phyloP scores from a whole-genome alignment of 2,329 filamentous ascomycete species.

The Escovopsis weberi region DNA sequence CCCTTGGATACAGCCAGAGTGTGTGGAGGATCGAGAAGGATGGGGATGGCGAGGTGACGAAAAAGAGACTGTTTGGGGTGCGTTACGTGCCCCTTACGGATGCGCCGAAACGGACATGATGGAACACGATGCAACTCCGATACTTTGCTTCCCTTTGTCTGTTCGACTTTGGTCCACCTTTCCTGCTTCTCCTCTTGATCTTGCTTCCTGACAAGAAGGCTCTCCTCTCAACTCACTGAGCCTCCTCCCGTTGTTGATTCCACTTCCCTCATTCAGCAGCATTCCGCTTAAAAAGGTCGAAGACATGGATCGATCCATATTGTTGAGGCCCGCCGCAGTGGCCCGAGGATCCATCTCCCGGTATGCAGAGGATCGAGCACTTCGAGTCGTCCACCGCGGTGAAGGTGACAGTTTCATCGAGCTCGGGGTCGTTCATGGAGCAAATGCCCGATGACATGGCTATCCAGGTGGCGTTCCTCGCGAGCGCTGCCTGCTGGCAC shows the following conservation, averaged over 20 bases:
- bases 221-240: too few species aligned
- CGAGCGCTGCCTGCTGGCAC: slow-evolving; percentile 7
- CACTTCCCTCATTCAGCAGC: background rate
- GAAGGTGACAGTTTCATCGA: slow-evolving; percentile 1
- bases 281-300: too few species aligned
- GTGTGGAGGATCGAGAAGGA: slow-evolving; percentile 67
- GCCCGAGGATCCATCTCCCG: slow-evolving; percentile 7
- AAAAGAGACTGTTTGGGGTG: slow-evolving; percentile 52
- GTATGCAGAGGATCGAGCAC: slow-evolving; percentile 11
- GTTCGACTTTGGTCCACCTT: too few species aligned
- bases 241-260: background rate
- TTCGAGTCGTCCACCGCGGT: slow-evolving; percentile 8
- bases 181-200: too few species aligned
- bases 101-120: slow-evolving; percentile 29
- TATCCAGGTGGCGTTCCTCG: too few species aligned
- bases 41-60: slow-evolving; percentile 42
- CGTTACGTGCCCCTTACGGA: slow-evolving; percentile 67
- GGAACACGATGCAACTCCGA: background rate
- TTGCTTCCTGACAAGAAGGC: too few species aligned
- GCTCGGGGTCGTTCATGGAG: slow-evolving; percentile 2
- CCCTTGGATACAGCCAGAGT: slow-evolving; percentile 37
- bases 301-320: too few species aligned
- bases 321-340: slow-evolving; percentile 12
- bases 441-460: too few species aligned
- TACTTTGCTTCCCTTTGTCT: too few species aligned